Base-by-base conservation (phyloP, 2,329 filamentous ascomycete species). In the Claviceps spartinae region DNA sequence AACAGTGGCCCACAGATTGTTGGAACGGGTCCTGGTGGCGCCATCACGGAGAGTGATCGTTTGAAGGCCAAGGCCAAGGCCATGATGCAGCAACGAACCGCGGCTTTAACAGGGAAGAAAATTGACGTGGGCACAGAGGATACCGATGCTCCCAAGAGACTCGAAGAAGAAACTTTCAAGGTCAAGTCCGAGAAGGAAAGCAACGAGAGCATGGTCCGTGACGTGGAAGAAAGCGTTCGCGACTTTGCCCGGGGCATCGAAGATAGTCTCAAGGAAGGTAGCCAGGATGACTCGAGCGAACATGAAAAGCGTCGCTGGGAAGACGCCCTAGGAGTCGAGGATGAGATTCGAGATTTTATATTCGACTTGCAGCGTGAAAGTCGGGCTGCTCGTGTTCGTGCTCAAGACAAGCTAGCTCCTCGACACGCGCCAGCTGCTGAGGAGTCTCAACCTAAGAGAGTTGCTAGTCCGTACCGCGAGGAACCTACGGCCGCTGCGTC, bases 21-120 rank as follows among this genome's bases (percentile, higher is more conserved):
- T 54, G 93, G 93, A 46, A 97, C 91, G 55, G 93, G 93, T 9
- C 91, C 90, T 53, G 91, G 91, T 44, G 93, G 93, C 50, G 72
- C 81, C 45, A 81, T 98, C 43, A 98, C 93, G 0, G 93, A 98
- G 68, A 86, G 88, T 3, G 93, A 98, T 69, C 82, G 91, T 51
- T 79, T 97, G 58, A 97, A 96, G 72, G 93, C 93, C 38, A 82
- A 90, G 59, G 91, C 93, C 36, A 95, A 90, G 70, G 91, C 91
- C 41, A 95, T 96, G 82, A 98, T 98, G 93, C 91, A 97, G 70
- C 90, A 95, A 62, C 85, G 93, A 54, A 90, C 93, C 59, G 93
- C 93, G 52, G 91, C 93, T 18, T 72, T 98, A 56, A 88, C 89
- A 22, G 93, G 93, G 53, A 88, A 85, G 67, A 89, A 90, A 63